Evolutionary conservation across 495 filamentous ascomycete genomes (phyloP).

Genomic region (Hyaloscypha bicolor): DNA sequence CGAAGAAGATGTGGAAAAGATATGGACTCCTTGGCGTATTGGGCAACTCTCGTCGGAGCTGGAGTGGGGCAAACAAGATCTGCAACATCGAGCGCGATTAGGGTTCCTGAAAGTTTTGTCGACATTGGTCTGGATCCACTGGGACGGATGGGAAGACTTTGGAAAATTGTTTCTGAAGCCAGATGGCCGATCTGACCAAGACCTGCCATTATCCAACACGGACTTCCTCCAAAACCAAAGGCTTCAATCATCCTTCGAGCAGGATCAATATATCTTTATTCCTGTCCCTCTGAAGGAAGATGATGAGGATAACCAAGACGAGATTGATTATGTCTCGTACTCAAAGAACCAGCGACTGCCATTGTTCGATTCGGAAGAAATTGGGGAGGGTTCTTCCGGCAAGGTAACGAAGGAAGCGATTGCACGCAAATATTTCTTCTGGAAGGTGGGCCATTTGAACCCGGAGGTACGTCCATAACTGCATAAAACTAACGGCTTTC

Average conservation of each 20-base stretch:
- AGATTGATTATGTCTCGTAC: not conserved
- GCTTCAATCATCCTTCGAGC: not conserved
- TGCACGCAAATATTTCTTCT: conserved; percentile 1
- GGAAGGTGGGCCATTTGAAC: not conserved
- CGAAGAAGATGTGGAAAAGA: conserved; percentile 4
- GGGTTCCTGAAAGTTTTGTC: conserved; percentile 13
- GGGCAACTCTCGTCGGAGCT: conserved; percentile 3
- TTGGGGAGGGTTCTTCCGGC: conserved; percentile 6
- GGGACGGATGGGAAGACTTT: conserved; percentile 20
- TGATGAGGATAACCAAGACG: not conserved
- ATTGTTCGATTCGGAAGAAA: not conserved
- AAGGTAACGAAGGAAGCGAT: conserved; percentile 18
- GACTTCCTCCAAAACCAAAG: not conserved
- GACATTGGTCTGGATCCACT: conserved; percentile 16
- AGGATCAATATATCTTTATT: conserved; percentile 17
- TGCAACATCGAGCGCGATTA: not conserved
- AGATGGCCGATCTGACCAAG: not conserved
- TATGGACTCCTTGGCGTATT: conserved; percentile 9
- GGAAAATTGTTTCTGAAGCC: conserved; percentile 8
- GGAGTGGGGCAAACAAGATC: not conserved
- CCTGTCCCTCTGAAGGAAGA: conserved; percentile 15
- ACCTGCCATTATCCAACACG: conserved; percentile 9
- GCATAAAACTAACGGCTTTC: not conserved
- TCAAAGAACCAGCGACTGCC: conserved; percentile 3
- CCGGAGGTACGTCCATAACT: not conserved